A percentile compares a stretch with the other conserved stretches of the same genome.
phyloP scores from a whole-genome alignment of 805 yeast species.

The Barnettozyma botsteinii region DNA sequence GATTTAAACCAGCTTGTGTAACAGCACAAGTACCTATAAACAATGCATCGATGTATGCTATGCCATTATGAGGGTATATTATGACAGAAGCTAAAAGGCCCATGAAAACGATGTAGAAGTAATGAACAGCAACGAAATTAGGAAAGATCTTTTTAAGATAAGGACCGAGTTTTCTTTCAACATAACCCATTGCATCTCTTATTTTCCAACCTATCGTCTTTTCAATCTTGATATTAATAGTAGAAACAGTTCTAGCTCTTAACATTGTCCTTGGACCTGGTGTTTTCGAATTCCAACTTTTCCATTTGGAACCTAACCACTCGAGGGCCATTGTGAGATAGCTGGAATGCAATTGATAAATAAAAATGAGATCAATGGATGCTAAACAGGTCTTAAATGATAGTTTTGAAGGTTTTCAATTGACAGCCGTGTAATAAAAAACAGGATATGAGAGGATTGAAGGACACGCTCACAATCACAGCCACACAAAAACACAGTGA shows the following conservation, averaged over 20 bases:
- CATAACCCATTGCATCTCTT: constrained; percentile 32
- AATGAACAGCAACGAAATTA: constrained; percentile 55
- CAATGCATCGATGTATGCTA: constrained; percentile 68
- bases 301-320: neutral
- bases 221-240: constrained; percentile 18
- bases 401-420: too few species aligned
- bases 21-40: constrained; percentile 71
- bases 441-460: too few species aligned
- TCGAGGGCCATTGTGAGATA: neutral
- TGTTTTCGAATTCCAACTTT: too few species aligned
- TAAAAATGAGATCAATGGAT: too few species aligned
- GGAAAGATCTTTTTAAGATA: constrained; percentile 35
- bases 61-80: constrained; percentile 67
- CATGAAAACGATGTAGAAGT: constrained; percentile 59
- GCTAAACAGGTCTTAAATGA: too few species aligned
- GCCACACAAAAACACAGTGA: too few species aligned
- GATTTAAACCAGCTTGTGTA: constrained; percentile 91
- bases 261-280: constrained; percentile 1
- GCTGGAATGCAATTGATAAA: too few species aligned
- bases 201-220: constrained; percentile 35
- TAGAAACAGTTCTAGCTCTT: constrained; percentile 12
- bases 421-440: too few species aligned
- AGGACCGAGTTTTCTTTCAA: constrained; percentile 30
- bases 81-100: constrained; percentile 66
- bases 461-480: too few species aligned